Percentiles rank a stretch among this genome's conserved stretches.
Evolutionary conservation across 1,284 basidiomycete genomes (phyloP).

Genomic region (Cutaneotrichosporon dermatis): DNA sequence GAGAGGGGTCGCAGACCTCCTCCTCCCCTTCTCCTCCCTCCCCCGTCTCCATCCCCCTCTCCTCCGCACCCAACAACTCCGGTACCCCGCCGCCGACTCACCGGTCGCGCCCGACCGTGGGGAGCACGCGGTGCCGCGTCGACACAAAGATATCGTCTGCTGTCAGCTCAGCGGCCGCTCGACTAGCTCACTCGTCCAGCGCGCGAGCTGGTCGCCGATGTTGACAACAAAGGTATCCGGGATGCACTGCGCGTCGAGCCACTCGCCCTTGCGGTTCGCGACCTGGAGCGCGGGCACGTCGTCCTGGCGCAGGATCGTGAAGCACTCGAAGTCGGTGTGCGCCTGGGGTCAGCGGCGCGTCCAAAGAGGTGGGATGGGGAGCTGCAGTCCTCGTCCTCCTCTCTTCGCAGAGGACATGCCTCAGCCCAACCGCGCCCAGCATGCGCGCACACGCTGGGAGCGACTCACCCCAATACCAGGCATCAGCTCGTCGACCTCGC

Average conservation of each 20-base stretch:
- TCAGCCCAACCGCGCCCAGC: too few species aligned
- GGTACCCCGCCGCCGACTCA: constrained; percentile 45
- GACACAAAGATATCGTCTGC: constrained; percentile 82
- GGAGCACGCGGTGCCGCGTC: constrained; percentile 75
- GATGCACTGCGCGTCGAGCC: constrained; percentile 62
- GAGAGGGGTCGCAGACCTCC: too few species aligned
- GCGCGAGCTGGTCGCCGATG: constrained; percentile 77
- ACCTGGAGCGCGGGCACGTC: constrained; percentile 58
- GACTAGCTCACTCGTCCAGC: constrained; percentile 71
- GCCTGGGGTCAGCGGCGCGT: constrained; percentile 16
- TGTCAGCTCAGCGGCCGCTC: neutral
- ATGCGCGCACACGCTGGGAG: too few species aligned
- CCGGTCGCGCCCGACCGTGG: constrained; percentile 62
- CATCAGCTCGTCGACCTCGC: constrained; percentile 56
- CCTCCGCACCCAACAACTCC: too few species aligned
- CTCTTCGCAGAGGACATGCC: too few species aligned
- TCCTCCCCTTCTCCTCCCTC: too few species aligned
- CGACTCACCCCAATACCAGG: constrained; percentile 68
- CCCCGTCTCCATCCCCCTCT: too few species aligned
- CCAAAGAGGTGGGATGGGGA: too few species aligned
- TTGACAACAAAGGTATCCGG: constrained; percentile 66
- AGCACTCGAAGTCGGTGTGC: constrained; percentile 50
- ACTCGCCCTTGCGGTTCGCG: constrained; percentile 60
- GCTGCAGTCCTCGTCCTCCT: too few species aligned
- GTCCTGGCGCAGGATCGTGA: constrained; percentile 69